A percentile compares a stretch with the other conserved stretches of the same genome.
Conservation (phyloP, 441 rosid genomes). For the Raphanus hybrid region DNA sequence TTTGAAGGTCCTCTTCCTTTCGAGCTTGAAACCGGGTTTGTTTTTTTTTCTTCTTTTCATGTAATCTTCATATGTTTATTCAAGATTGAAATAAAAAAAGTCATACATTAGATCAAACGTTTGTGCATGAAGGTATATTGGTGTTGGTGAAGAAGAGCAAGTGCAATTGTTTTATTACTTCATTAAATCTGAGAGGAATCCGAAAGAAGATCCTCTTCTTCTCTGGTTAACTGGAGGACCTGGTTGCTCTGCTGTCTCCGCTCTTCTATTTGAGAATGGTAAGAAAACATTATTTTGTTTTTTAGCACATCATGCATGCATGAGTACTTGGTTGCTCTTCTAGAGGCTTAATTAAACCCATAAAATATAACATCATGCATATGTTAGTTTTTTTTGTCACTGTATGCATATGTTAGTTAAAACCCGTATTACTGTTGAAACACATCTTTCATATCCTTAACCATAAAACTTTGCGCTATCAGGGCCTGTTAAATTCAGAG, state of each 20-base stretch:
- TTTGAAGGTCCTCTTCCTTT: slow-evolving; percentile 68
- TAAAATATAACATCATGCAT: not conserved
- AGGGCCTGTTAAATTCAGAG: slow-evolving; percentile 62
- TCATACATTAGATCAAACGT: not conserved
- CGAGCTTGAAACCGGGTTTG: slow-evolving; percentile 60
- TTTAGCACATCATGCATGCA: not conserved
- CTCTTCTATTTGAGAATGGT: slow-evolving; percentile 58
- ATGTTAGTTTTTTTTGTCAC: too few relatives aligned
- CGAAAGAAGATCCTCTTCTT: slow-evolving; percentile 58
- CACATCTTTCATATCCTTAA: not conserved
- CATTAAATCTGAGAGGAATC: slow-evolving; percentile 55
- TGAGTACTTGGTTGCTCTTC: not conserved
- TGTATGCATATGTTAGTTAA: not conserved
- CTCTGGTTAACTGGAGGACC: slow-evolving; percentile 60
- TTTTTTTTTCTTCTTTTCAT: not conserved
- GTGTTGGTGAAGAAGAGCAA: slow-evolving; percentile 58
- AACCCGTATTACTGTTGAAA: not conserved
- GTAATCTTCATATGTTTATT: not conserved
- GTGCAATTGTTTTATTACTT: slow-evolving; percentile 67
- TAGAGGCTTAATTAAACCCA: not conserved
- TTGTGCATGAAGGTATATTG: slow-evolving; percentile 50
- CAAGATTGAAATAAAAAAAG: not conserved
- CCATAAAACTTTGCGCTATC: not conserved
- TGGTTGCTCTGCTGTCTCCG: slow-evolving; percentile 61
- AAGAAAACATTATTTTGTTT: not conserved